These are phyloP conservation scores for Nicotiana obtusifolia DNA, from an alignment of 257 asterid genomes.

Conservation along the genomic window DNA sequence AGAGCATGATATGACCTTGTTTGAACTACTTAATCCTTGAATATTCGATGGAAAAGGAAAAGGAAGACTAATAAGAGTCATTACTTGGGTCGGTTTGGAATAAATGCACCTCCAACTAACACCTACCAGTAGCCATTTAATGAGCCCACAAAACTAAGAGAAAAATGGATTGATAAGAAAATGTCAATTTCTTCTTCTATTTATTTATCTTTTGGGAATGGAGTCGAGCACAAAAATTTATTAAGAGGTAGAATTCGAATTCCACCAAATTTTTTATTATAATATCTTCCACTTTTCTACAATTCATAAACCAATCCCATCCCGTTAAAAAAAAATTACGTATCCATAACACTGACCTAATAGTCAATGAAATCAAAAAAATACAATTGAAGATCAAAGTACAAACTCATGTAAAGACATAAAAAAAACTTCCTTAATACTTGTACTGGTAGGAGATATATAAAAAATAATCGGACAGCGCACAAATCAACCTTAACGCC, in stretches of 20 bases:
- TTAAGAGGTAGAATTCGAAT: neutral
- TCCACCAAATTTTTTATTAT: neutral
- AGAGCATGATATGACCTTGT: neutral
- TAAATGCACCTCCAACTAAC: slow-evolving; percentile 13
- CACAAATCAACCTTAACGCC: slow-evolving; percentile 10
- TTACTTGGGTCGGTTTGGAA: slow-evolving; percentile 19
- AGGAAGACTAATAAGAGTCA: neutral
- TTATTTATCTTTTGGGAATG: neutral
- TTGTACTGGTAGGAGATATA: neutral
- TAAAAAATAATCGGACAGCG: neutral
- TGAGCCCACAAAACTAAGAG: slow-evolving; percentile 9
- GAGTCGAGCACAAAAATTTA: neutral
- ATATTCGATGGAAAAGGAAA: neutral
- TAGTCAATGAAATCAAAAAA: neutral
- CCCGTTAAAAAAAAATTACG: neutral
- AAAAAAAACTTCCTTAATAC: neutral
- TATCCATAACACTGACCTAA: neutral
- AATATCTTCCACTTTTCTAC: neutral
- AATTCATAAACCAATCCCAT: neutral
- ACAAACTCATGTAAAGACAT: neutral
- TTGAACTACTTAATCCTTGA: neutral
- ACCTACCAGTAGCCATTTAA: slow-evolving; percentile 17
- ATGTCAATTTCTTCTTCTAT: neutral
- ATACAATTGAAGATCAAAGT: neutral
- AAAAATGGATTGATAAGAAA: neutral